Evolutionary conservation across 1,139 yeast genomes (phyloP).

Genomic region (Yarrowia galli): DNA sequence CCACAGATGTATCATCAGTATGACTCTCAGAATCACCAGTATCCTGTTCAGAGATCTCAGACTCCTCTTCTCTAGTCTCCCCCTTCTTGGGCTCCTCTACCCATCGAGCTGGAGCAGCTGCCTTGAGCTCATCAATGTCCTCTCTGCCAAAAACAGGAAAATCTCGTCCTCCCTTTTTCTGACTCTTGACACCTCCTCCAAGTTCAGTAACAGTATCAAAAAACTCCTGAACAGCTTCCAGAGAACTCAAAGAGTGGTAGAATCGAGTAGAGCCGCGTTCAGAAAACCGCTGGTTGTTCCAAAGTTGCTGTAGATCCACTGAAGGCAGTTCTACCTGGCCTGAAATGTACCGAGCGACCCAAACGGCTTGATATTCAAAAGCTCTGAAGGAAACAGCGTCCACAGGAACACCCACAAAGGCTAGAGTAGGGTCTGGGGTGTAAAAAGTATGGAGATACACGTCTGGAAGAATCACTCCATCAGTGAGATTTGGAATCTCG

Average conservation of each 20-base stretch:
- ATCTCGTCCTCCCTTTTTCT: conserved; percentile 7
- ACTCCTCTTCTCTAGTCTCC: not conserved
- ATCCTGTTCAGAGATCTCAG: not conserved
- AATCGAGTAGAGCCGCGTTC: conserved; percentile 10
- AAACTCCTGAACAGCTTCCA: conserved; percentile 19
- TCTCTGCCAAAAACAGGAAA: conserved; percentile 9
- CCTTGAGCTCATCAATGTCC: conserved; percentile 18
- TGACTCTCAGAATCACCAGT: conserved; percentile 4
- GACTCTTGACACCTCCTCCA: conserved; percentile 18
- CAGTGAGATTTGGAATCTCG: conserved; percentile 39
- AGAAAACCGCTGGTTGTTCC: not conserved
- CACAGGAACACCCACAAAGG: conserved; percentile 60
- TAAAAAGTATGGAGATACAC: conserved; percentile 63
- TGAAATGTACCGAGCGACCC: conserved; percentile 62
- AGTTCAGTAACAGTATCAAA: conserved; percentile 1
- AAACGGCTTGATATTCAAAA: conserved; percentile 66
- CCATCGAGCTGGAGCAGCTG: conserved; percentile 31
- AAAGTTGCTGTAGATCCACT: conserved; percentile 40
- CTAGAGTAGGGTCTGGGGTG: conserved; percentile 63
- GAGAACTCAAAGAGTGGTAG: conserved; percentile 26
- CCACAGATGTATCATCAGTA: conserved; percentile 8
- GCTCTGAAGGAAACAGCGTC: conserved; percentile 66
- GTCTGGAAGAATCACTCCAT: conserved; percentile 57
- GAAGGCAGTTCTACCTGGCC: conserved; percentile 59
- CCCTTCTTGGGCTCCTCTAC: conserved; percentile 7